Conservation (phyloP, 306 rosid species). For the Quercus wislizeni region DNA sequence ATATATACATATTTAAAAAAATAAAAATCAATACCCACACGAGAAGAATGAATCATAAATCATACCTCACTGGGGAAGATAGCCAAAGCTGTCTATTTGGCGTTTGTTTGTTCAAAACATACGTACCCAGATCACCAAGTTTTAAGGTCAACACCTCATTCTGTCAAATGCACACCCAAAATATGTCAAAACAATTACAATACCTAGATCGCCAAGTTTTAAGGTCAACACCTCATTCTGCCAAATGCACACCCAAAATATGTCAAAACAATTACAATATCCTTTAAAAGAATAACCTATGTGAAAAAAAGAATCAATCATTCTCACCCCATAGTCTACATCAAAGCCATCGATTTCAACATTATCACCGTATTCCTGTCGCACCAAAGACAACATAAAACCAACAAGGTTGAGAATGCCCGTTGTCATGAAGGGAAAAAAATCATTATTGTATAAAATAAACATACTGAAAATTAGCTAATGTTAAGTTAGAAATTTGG, state of each 20-base stretch:
- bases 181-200: slow-evolving; percentile 7
- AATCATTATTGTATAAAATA: background rate
- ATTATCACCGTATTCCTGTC: slow-evolving; percentile 76
- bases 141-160: slow-evolving; percentile 79
- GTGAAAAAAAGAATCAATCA: slow-evolving; percentile 6
- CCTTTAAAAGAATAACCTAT: slow-evolving; percentile 1
- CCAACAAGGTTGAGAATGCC: background rate
- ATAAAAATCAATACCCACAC: background rate
- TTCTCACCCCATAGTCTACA: slow-evolving; percentile 89
- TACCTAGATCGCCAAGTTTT: slow-evolving; percentile 46
- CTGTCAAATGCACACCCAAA: slow-evolving; percentile 33
- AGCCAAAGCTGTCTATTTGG: slow-evolving; percentile 91
- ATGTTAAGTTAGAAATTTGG: too few species aligned
- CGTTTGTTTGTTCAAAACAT: slow-evolving; percentile 83
- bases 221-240: slow-evolving; percentile 84
- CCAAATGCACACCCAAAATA: slow-evolving; percentile 15
- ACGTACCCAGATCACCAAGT: slow-evolving; percentile 69
- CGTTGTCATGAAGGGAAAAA: background rate
- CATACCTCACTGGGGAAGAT: slow-evolving; percentile 83
- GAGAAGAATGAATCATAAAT: background rate
- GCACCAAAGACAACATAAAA: slow-evolving; percentile 18
- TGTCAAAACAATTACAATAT: slow-evolving; percentile 8
- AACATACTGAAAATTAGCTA: background rate
- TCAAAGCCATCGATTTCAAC: slow-evolving; percentile 80
- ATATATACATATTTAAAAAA: too few species aligned